phyloP scores from a whole-genome alignment of 169 alveolate genomes.

The Plasmodium yoelii region DNA sequence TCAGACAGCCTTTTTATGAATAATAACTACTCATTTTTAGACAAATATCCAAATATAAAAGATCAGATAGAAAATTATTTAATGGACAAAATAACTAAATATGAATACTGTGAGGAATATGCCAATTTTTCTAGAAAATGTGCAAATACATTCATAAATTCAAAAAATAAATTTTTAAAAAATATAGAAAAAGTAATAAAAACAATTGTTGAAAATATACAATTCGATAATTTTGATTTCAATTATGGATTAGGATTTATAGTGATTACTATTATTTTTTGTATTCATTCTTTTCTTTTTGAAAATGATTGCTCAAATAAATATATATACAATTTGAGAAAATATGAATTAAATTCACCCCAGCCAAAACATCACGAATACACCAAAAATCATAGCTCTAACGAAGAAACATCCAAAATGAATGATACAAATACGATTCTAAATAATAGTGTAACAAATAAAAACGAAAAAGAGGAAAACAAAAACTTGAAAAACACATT shows the following conservation, averaged over 20 bases:
- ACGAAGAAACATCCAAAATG: not conserved
- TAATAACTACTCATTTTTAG: conserved; percentile 27
- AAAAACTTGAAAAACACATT: not conserved
- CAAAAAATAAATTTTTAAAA: conserved; percentile 41
- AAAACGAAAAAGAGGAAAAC: not conserved
- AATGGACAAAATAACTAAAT: conserved; percentile 15
- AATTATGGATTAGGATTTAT: conserved; percentile 26
- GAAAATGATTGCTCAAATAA: conserved; percentile 44
- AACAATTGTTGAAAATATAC: conserved; percentile 66
- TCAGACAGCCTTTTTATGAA: conserved; percentile 12
- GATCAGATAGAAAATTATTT: conserved; percentile 38
- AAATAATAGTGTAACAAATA: not conserved
- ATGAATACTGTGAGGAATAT: conserved; percentile 22
- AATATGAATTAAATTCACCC: not conserved
- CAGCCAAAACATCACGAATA: not conserved
- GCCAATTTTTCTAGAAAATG: conserved; percentile 17
- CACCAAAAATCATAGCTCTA: not conserved
- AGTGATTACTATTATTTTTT: conserved; percentile 52
- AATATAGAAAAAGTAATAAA: conserved; percentile 73
- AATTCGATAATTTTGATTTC: conserved; percentile 43
- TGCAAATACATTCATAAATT: conserved; percentile 49
- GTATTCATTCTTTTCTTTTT: conserved; percentile 51
- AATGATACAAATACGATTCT: not conserved
- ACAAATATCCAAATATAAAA: conserved; percentile 34
- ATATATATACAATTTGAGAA: conserved; percentile 22